Base-by-base conservation (phyloP, 225 moss, liverwort and hornwort genomes). In the Marchantia polymorpha region DNA sequence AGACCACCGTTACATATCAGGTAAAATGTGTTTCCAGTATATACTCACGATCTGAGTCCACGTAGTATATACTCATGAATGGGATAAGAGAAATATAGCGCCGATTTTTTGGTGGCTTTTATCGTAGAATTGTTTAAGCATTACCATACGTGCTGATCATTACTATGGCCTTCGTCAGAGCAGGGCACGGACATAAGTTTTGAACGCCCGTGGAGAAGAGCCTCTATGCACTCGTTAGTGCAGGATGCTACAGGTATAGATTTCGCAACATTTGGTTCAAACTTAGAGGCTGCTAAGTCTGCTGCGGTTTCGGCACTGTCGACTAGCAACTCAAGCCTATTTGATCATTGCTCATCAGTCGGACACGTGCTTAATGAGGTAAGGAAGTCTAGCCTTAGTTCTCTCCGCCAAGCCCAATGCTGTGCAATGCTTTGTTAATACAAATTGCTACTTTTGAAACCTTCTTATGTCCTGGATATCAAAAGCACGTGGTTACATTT, bases 161-260 rank as follows among this genome's bases (percentile, higher is more conserved):
- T 72, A 75, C 71, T 64, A 71, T 72, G 74, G 77, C 67, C 67
- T 13, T 86, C 83, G 85, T 87, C 84, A 81, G 84, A 89, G 89
- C 88, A 97, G 94, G 99, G 87, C 69, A 93, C 90, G 76, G 90
- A 91, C 77, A 90, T 99, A 76, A 87, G 84, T 59, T 81, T 93
- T 72, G 90, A 92, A 54, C 93, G 95, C 74, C 99, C 99, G 72
- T 99, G 99, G 99, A 91, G 89, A 89, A 87, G 99, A 77, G 95
- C 89, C 50, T 88, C 89, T 17, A 99, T 99, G 99, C 95, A 92
- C 65, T 78, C 87, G 29, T 88, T 99, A 51, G 95, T 99, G 16
- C 86, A 92, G 80, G 95, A 91, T 79, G 86, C 86, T 31, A 92
- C 92, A 59, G 90, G 90, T 69, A 85, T 99, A 76, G 92, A 99